phyloP scores from a whole-genome alignment of 2,329 filamentous ascomycete genomes.

The Fusarium veterinarium region DNA sequence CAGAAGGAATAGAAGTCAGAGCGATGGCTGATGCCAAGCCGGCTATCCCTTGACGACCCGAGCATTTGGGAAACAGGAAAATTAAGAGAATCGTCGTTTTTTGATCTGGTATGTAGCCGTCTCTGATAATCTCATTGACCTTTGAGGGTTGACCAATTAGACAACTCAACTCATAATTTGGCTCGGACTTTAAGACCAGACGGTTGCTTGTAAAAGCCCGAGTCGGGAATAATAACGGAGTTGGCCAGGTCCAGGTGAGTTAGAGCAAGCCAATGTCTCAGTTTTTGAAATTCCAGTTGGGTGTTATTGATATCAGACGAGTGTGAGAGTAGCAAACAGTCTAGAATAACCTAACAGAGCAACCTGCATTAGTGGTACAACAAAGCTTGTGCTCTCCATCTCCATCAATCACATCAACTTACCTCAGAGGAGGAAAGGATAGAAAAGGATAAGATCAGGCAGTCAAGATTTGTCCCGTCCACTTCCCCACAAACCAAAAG shows the following conservation, averaged over 20 bases:
- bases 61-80: conserved; percentile 17
- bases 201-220: neutral
- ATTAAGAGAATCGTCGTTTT: neutral
- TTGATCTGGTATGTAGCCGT: conserved; percentile 10
- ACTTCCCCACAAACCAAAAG: conserved; percentile 39
- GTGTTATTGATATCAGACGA: neutral
- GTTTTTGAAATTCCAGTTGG: neutral
- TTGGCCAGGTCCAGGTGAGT: neutral
- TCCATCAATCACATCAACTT: conserved; percentile 9
- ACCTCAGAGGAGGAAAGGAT: neutral
- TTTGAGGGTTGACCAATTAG: neutral
- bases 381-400: neutral
- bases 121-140: conserved; percentile 7
- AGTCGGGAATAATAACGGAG: conserved; percentile 17
- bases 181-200: neutral
- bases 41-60: conserved; percentile 28
- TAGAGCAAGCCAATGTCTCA: neutral
- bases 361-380: conserved; percentile 21
- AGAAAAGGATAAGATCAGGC: conserved; percentile 9
- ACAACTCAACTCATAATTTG: neutral
- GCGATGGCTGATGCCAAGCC: conserved; percentile 31
- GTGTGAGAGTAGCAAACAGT: neutral
- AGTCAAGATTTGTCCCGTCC: conserved; percentile 34
- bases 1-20: neutral
- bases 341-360: neutral